Conservation (phyloP, 441 rosid species). For the Lepidium campestre region DNA sequence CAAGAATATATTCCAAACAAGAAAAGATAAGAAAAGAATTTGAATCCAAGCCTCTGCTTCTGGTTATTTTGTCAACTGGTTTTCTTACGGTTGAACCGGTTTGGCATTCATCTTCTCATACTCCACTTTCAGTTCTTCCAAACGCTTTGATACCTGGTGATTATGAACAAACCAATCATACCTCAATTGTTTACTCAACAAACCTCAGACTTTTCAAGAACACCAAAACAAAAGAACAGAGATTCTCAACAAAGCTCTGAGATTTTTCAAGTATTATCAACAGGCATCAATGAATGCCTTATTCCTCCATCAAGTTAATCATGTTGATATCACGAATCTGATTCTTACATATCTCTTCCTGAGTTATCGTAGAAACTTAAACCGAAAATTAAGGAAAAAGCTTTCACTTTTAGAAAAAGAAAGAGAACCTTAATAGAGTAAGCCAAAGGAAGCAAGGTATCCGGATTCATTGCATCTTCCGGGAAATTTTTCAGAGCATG, state of each 20-base stretch:
- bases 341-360: background rate
- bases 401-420: background rate
- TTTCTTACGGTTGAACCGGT: conserved; percentile 27
- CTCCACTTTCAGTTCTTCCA: conserved; percentile 61
- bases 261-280: background rate
- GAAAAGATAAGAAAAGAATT: conserved; percentile 3
- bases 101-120: conserved; percentile 55
- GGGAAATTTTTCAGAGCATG: conserved; percentile 83
- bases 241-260: background rate
- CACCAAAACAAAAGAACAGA: too few species aligned
- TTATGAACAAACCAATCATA: background rate
- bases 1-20: conserved; percentile 15
- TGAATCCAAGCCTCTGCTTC: background rate
- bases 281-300: background rate
- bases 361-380: background rate
- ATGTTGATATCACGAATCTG: background rate
- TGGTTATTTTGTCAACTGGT: background rate
- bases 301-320: background rate
- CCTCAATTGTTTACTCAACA: background rate
- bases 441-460: conserved; percentile 77
- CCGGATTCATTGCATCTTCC: conserved; percentile 90
- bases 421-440: conserved; percentile 70
- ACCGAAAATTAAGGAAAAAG: background rate
- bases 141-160: conserved; percentile 61
- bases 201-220: background rate